Evolutionary conservation across 768 basidiomycete species (phyloP), one percentile per base, ranked within the genome.

Genomic region (Coprinopsis sp.): DNA sequence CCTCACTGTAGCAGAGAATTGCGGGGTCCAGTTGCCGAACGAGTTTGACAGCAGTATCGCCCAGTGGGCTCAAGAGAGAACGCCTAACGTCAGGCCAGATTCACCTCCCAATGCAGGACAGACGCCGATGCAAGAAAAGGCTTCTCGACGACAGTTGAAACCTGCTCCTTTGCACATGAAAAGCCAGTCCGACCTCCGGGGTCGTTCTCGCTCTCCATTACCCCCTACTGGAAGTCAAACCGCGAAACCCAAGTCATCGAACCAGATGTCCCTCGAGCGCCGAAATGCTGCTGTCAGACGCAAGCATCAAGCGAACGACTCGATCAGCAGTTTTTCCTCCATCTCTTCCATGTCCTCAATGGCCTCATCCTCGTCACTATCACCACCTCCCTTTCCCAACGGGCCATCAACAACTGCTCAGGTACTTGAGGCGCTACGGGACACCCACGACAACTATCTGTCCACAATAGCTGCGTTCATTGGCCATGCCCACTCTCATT

Each of bases 381-480:
- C 73, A 7, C 65, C 71, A 18, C 70, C 78, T 2, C 72, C 79
- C 7, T 87, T 90, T 57, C 90, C 88, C 31, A 73, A 73, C 30
- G 91, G 91, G 3, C 82, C 86, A 37, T 80, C 82, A 29, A 81
- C 77, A 19, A 71, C 82, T 37, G 64, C 73, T 2, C 83, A 88
- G 57, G 78, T 90, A 4, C 73, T 87, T 64, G 84, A 85, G 48
- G 81, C 84, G 6, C 74, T 96, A 36, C 81, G 86, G n/a, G 66
- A 72, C 51, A 89, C 89, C 12, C 92, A 96, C 60, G 93, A 96
- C 59, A 79, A 86, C 39, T 87, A 94, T 57, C 73, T 98, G 10
- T 95, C 91, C 4, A 89, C 91, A 16, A 91, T 96, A 59, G 94
- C 96, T 18, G 95, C 94, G 5, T 93, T 99, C 63, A 96, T 99